phyloP scores from a whole-genome alignment of 495 filamentous ascomycete species.

The Tuber brumale region DNA sequence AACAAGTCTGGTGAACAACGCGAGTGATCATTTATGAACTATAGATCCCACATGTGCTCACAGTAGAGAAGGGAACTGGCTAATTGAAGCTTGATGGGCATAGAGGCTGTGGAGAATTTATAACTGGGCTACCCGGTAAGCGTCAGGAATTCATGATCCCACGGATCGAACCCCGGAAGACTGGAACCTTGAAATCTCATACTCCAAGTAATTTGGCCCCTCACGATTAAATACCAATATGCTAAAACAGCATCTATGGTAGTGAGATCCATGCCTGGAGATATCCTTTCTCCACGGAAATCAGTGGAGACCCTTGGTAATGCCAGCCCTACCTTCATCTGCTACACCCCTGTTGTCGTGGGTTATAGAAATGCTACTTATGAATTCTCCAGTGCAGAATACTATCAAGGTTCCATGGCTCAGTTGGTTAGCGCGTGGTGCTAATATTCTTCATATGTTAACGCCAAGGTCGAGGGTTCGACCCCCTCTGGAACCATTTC shows the following conservation, averaged over 20 bases:
- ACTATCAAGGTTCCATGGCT: background rate
- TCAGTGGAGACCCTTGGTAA: too few species aligned
- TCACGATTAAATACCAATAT: too few species aligned
- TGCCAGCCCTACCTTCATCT: too few species aligned
- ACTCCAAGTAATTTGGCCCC: too few species aligned
- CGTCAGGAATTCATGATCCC: background rate
- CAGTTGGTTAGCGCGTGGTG: background rate
- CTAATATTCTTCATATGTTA: constrained; percentile 11
- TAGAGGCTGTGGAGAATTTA: background rate
- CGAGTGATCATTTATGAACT: background rate
- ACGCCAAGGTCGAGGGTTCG: constrained; percentile 32
- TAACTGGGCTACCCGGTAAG: background rate
- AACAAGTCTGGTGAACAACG: too few species aligned
- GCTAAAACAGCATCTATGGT: too few species aligned
- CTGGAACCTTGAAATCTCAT: too few species aligned
- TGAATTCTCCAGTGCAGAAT: background rate
- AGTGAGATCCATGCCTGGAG: too few species aligned
- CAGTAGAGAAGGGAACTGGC: background rate
- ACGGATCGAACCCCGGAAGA: background rate
- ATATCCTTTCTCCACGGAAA: too few species aligned
- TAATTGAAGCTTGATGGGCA: background rate
- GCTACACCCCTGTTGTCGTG: background rate
- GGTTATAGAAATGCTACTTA: background rate
- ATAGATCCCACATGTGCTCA: background rate
- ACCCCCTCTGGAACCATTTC: constrained; percentile 29